phyloP scores from a whole-genome alignment of 768 basidiomycete species.

The Phallus indusiatus region DNA sequence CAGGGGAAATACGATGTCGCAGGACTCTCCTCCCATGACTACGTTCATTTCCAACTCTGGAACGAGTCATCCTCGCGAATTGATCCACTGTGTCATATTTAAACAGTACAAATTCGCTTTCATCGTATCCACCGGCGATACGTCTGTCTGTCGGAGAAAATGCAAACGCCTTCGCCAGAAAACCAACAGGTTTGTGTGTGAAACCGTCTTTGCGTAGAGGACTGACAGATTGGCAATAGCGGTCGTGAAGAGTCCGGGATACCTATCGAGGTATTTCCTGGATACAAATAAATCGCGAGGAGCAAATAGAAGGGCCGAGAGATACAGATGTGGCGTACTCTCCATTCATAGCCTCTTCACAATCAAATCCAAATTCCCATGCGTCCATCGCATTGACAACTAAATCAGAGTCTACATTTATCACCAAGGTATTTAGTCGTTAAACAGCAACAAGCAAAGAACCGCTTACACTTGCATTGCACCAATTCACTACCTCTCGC shows the following conservation, averaged over 20 bases:
- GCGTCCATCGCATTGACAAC: conserved; percentile 17
- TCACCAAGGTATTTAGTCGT: not conserved
- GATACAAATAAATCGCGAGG: conserved; percentile 19
- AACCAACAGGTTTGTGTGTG: not conserved
- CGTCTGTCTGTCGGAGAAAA: conserved; percentile 16
- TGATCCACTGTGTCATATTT: no score
- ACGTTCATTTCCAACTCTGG: no score
- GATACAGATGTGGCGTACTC: conserved; percentile 28
- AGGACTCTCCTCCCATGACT: no score
- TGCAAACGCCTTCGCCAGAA: not conserved
- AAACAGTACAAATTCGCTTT: conserved; percentile 5
- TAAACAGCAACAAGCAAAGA: not conserved
- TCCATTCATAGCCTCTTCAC: conserved; percentile 20
- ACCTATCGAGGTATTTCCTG: conserved; percentile 9
- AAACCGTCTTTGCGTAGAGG: conserved; percentile 6
- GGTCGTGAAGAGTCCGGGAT: conserved; percentile 12
- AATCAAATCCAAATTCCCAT: conserved; percentile 22
- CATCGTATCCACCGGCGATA: conserved; percentile 19
- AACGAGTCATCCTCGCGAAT: no score
- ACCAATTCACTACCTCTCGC: not conserved
- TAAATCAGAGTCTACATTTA: conserved; percentile 6
- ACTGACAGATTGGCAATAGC: not conserved
- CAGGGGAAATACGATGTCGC: no score
- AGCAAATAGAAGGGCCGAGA: conserved; percentile 25
- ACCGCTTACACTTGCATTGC: not conserved